phyloP scores from a whole-genome alignment of 2,329 filamentous ascomycete species.

The Penicillium sp. region DNA sequence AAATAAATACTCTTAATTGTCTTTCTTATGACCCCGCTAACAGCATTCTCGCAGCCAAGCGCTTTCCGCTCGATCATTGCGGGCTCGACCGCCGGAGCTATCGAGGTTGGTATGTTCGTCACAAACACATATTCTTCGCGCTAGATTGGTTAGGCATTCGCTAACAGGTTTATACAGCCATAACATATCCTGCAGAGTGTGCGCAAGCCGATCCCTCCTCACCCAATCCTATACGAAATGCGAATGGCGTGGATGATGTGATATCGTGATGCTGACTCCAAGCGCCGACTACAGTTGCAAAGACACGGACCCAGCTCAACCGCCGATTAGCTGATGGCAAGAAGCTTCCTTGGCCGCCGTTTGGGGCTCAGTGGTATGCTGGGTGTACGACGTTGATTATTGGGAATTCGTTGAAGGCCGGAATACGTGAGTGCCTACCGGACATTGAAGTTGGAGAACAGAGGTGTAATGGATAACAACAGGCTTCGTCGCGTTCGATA shows the following conservation, averaged over 20 bases:
- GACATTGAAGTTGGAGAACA: background rate
- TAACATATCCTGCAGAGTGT: conserved; percentile 94
- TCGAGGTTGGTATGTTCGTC: conserved; percentile 72
- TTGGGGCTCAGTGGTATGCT: conserved; percentile 93
- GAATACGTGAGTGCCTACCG: conserved; percentile 67
- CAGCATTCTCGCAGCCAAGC: conserved; percentile 56
- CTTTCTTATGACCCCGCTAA: background rate
- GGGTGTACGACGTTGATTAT: conserved; percentile 96
- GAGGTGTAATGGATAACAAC: conserved; percentile 3
- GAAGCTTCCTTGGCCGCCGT: conserved; percentile 92
- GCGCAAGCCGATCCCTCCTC: conserved; percentile 30
- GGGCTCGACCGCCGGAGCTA: conserved; percentile 85
- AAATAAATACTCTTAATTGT: background rate
- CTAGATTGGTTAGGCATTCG: background rate
- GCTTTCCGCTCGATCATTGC: conserved; percentile 85
- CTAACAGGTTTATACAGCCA: conserved; percentile 48
- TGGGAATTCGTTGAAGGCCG: conserved; percentile 93
- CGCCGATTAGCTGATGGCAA: conserved; percentile 71
- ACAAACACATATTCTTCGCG: background rate
- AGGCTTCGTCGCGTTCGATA: conserved; percentile 94
- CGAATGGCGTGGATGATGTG: background rate
- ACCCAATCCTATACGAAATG: background rate
- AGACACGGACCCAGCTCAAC: conserved; percentile 92
- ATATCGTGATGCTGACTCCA: background rate
- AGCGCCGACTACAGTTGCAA: conserved; percentile 63